phyloP scores from a whole-genome alignment of 805 yeast species.

The Scheffersomyces lignosus region DNA sequence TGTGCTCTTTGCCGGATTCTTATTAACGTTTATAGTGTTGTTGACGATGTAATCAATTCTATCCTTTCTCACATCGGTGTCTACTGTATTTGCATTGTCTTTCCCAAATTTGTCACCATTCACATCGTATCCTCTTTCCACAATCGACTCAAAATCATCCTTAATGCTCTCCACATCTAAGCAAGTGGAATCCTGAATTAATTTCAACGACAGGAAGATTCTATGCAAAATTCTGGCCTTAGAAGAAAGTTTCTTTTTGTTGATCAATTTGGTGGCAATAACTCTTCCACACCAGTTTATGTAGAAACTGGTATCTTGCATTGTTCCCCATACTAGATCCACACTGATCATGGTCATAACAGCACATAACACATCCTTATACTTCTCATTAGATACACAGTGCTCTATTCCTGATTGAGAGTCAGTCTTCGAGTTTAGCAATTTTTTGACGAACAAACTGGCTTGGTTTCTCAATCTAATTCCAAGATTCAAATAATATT shows the following conservation, averaged over 20 bases:
- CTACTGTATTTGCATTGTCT: slow-evolving; percentile 2
- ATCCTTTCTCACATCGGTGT: slow-evolving; percentile 10
- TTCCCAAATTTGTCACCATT: slow-evolving; percentile 33
- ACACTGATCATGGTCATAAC: slow-evolving; percentile 84
- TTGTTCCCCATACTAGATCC: slow-evolving; percentile 88
- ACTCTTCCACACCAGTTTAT: slow-evolving; percentile 75
- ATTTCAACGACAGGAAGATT: slow-evolving; percentile 70
- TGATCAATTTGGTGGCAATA: slow-evolving; percentile 65
- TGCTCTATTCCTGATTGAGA: slow-evolving; percentile 42
- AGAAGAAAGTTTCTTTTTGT: slow-evolving; percentile 62
- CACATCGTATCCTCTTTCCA: slow-evolving; percentile 32
- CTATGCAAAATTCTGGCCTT: slow-evolving; percentile 79
- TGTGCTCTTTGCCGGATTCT: slow-evolving; percentile 13
- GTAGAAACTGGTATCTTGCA: slow-evolving; percentile 80
- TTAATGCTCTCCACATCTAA: slow-evolving; percentile 34
- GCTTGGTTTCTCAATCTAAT: slow-evolving; percentile 76
- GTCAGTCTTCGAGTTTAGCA: slow-evolving; percentile 39
- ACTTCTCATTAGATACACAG: slow-evolving; percentile 56
- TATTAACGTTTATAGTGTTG: slow-evolving; percentile 5
- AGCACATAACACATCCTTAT: slow-evolving; percentile 82
- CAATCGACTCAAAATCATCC: slow-evolving; percentile 30
- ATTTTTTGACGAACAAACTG: slow-evolving; percentile 59
- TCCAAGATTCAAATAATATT: slow-evolving; percentile 70
- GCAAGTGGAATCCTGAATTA: slow-evolving; percentile 77
- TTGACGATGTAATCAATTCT: slow-evolving; percentile 26